Evolutionary conservation across 2,329 filamentous ascomycete species (phyloP), one percentile per base, ranked within the genome.

Genomic region (Hawksworthiomyces lignivorus): DNA sequence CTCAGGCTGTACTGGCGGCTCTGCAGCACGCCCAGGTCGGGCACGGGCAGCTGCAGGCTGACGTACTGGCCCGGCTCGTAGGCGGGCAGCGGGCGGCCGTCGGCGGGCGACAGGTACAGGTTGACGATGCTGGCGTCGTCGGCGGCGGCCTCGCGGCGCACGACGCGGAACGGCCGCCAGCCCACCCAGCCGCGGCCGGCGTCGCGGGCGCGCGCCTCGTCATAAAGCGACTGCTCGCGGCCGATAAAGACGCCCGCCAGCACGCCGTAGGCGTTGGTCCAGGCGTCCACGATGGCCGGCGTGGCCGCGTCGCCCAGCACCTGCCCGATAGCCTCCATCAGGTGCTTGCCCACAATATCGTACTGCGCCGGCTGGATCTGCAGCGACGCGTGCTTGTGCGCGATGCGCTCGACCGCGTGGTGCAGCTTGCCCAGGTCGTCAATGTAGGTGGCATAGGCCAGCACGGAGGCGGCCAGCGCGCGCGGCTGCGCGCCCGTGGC

Each of bases 41-140:
- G 75, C 1, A 87, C 70, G 34, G 71, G 65, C 1, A 83, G 59
- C 50, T 75, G 75, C 39, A 88, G 60, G 31, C 77, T 82, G 54
- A 87, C 71, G 55, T 87, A 89, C 61, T 88, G 83, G 27, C 85
- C 85, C 0, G 84, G 82, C 31, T 71, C 65, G 64, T 75, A 89
- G 0, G 50, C 35, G 0, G 82, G 81, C 11, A 89, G 65, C 2
- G 60, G 52, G 33, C 50, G 31, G 34, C 67, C 70, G 48, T 87
- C 82, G 18, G 72, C 67, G 0, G 84, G 82, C 46, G 70, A 69
- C 10, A 88, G 72, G 61, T 87, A 83, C 61, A 88, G 83, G 41
- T 75, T 84, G 12, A 75, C 79, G 50, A 88, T 77, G 36, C 72
- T 67, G 3, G 69, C 73, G 36, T 60, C 71, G 9, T 62, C 57